Conservation (phyloP, 768 basidiomycete species). For the Royoungia palumana region DNA sequence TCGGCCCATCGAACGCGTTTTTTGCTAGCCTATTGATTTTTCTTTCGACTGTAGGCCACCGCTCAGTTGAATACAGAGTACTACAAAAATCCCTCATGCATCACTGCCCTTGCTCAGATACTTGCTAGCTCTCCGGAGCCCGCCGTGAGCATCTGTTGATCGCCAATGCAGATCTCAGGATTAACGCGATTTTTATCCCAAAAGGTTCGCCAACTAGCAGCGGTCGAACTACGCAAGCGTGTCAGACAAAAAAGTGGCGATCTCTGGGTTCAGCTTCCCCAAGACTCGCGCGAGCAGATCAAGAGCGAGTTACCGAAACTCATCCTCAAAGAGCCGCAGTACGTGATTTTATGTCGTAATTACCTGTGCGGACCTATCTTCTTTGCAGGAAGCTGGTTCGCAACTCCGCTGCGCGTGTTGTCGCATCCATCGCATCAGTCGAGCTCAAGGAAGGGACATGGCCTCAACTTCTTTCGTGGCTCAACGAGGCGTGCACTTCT, state of each 20-base stretch:
- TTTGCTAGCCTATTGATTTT: constrained; percentile 11
- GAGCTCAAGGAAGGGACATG: constrained; percentile 80
- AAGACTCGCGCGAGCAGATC: constrained; percentile 72
- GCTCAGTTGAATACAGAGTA: constrained; percentile 86
- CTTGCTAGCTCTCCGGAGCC: constrained; percentile 81
- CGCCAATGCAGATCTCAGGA: constrained; percentile 4
- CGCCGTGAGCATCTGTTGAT: constrained; percentile 53
- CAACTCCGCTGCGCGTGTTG: constrained; percentile 87
- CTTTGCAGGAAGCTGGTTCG: constrained; percentile 76
- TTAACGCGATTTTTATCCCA: constrained; percentile 1
- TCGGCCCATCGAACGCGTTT: constrained; percentile 25
- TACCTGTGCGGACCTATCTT: background rate
- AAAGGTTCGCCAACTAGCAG: constrained; percentile 94
- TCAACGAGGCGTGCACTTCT: constrained; percentile 74
- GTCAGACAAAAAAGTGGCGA: constrained; percentile 74
- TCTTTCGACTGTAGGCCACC: constrained; percentile 67
- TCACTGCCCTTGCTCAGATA: constrained; percentile 86
- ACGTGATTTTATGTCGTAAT: constrained; percentile 23
- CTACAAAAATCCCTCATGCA: constrained; percentile 89
- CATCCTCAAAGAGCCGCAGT: constrained; percentile 78
- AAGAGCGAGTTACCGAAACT: constrained; percentile 79
- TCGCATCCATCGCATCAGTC: constrained; percentile 87
- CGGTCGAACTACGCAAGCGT: constrained; percentile 95
- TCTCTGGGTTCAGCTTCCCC: constrained; percentile 73
- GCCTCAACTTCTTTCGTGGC: constrained; percentile 85